phyloP scores from a whole-genome alignment of 148 eudicot genomes.

The Diospyros kaki region DNA sequence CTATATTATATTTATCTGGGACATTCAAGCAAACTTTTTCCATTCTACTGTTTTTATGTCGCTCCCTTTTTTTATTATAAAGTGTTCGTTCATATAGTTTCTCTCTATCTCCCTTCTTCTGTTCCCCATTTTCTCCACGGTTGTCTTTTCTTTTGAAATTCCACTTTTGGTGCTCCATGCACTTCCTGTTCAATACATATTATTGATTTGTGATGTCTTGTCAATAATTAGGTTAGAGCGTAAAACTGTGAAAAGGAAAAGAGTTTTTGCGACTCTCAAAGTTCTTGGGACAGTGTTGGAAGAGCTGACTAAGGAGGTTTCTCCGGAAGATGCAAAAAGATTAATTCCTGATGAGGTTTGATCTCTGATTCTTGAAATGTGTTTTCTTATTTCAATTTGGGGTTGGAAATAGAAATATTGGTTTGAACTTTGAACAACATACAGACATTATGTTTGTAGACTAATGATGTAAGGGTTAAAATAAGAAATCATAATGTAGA shows the following conservation, averaged over 20 bases:
- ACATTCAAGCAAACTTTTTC: neutral
- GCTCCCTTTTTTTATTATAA: neutral
- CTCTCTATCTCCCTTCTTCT: neutral
- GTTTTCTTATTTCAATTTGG: too few relatives aligned
- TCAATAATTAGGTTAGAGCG: constrained; percentile 62
- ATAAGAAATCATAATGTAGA: too few relatives aligned
- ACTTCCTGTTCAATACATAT: neutral
- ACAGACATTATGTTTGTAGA: too few relatives aligned
- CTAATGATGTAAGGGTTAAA: too few relatives aligned
- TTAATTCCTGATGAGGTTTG: constrained; percentile 87
- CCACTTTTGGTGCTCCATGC: neutral
- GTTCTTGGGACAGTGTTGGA: constrained; percentile 82
- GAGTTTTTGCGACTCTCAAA: constrained; percentile 86
- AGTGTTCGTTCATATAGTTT: neutral
- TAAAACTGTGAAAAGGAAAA: constrained; percentile 81
- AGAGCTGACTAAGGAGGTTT: constrained; percentile 79
- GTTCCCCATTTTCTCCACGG: neutral
- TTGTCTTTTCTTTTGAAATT: neutral
- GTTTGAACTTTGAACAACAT: too few relatives aligned
- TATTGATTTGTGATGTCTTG: constrained; percentile 1
- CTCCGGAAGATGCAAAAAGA: constrained; percentile 87
- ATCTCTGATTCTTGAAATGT: neutral
- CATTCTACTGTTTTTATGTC: neutral
- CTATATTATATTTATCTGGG: neutral
- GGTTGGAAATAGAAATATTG: too few relatives aligned